Evolutionary conservation across 2,329 filamentous ascomycete genomes (phyloP), one percentile per base, ranked within the genome.

Genomic region (Xylariomycetidae sp.): DNA sequence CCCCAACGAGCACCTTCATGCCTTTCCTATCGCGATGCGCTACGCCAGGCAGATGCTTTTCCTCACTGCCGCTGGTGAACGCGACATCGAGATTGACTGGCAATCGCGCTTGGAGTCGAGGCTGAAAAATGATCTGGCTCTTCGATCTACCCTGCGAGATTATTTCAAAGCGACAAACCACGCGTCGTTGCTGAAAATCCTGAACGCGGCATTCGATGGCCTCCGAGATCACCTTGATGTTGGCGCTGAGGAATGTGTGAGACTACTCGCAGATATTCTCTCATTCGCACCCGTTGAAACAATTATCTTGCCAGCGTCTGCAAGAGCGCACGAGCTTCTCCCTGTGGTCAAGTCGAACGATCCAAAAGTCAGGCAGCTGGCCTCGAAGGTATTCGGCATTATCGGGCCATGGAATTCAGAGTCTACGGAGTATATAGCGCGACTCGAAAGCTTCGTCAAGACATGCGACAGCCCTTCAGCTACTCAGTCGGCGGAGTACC

Each of bases 51-150:
- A 68, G 15, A 68, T 75, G 3, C 50, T 78, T 34, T 63, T 75
- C 26, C 58, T 77, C 2, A 50, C 64, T 1, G 70, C 70, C 1
- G 54, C 75, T 3, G 52, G 59, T 24, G 59, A 70, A 30, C 65
- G 71, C 35, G 70, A 73, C 8, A 57, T 87, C 16, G 82, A 90
- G 46, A 78, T 82, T 28, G 85, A 90, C 42, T 96, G 92, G 92
- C 83, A 88, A 53, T 71, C 80, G 28, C 82, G 83, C 45, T 67
- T 96, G 3, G 83, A 89, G 45, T 75, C 79, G 2, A 69, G 82
- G 6, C 68, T 92, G 19, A 72, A 78, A 25, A 84, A 81, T 5
- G 83, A 90, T 49, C 70, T 82, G 37, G 63, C 70, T 28, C 76
- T 77, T 9, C 72, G 85, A 25, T 58, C 70, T 17, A 68, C 69